phyloP scores from a whole-genome alignment of 371 early-diverging fungal genomes.

The Neoconidiobolus thromboides region DNA sequence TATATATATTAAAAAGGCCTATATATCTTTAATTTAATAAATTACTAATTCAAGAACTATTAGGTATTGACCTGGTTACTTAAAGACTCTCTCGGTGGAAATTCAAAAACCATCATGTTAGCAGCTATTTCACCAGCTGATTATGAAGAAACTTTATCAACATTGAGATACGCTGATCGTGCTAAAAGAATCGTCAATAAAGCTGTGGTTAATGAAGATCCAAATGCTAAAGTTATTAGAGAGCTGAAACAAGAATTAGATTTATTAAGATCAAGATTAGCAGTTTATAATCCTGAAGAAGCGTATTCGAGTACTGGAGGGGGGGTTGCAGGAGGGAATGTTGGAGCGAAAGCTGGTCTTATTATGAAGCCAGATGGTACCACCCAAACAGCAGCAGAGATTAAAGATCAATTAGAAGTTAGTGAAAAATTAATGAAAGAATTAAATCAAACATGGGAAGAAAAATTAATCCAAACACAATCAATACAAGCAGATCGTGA shows the following conservation, averaged over 20 bases:
- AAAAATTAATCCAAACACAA: conserved; percentile 57
- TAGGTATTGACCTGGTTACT: conserved; percentile 81
- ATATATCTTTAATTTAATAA: neutral
- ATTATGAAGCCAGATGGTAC: conserved; percentile 10
- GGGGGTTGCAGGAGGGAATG: neutral
- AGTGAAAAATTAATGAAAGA: conserved; percentile 76
- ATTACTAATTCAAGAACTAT: conserved; percentile 3
- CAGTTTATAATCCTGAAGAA: conserved; percentile 35
- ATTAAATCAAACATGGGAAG: conserved; percentile 69
- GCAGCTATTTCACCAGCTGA: conserved; percentile 70
- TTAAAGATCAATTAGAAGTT: conserved; percentile 60
- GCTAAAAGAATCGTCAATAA: conserved; percentile 84
- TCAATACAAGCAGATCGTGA: conserved; percentile 54
- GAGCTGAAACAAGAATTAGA: conserved; percentile 72
- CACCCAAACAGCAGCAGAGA: conserved; percentile 32
- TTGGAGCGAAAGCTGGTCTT: neutral
- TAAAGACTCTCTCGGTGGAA: conserved; percentile 84
- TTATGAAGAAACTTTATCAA: conserved; percentile 73
- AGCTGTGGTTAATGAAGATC: conserved; percentile 84
- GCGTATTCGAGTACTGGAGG: conserved; percentile 6
- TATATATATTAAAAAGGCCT: too few species aligned
- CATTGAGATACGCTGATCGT: conserved; percentile 86
- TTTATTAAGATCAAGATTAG: conserved; percentile 38
- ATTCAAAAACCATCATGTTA: conserved; percentile 86
- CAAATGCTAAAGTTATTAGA: conserved; percentile 63